These are phyloP conservation scores for Neurospora sp. DNA, from an alignment of 495 filamentous ascomycete genomes.

Conservation along the genomic window DNA sequence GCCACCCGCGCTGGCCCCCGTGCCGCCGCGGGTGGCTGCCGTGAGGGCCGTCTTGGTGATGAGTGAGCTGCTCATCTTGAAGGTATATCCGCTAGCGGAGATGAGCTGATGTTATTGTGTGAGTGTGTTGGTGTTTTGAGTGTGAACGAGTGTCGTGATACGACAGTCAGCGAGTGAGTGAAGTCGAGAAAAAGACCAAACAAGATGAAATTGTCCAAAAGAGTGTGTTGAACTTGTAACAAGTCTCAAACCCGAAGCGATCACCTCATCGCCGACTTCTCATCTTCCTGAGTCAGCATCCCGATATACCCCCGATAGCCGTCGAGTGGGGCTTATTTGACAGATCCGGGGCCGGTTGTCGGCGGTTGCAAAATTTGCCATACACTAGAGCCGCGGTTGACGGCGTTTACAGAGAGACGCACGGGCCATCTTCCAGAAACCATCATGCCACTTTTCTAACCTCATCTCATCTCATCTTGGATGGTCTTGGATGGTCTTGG, in stretches of 20 bases:
- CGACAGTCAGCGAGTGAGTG: background rate
- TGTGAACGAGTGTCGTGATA: background rate
- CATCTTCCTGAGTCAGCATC: background rate
- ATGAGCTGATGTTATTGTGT: background rate
- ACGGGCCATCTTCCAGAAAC: background rate
- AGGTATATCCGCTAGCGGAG: background rate
- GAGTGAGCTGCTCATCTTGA: background rate
- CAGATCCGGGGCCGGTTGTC: background rate
- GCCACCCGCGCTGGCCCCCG: too few species aligned
- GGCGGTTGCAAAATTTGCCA: background rate
- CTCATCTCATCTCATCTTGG: background rate
- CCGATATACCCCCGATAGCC: background rate
- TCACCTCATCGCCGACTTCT: background rate
- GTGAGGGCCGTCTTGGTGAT: background rate
- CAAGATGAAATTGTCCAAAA: background rate
- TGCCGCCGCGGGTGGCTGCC: background rate
- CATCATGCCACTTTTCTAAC: background rate
- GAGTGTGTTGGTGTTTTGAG: background rate
- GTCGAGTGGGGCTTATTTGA: background rate
- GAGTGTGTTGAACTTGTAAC: background rate
- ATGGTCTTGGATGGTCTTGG: background rate
- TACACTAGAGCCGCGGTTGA: background rate
- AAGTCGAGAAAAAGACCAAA: background rate
- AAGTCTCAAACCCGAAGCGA: background rate
- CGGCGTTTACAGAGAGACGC: background rate